Evolutionary conservation across 306 rosid genomes (phyloP).

Genomic region (Trifolium fragiferum): DNA sequence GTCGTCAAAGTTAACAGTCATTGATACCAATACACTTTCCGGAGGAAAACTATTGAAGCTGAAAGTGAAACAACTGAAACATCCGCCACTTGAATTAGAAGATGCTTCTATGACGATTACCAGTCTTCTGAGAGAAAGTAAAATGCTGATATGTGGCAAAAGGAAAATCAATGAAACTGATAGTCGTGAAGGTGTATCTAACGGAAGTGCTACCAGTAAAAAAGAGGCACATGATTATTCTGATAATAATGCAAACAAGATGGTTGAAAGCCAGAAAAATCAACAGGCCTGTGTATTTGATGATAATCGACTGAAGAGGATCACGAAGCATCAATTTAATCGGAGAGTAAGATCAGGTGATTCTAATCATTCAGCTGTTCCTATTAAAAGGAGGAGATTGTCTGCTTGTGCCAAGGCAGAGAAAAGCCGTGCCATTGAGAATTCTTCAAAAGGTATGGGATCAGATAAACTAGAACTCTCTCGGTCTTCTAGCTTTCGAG

Average conservation of each 20-base stretch:
- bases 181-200: constrained; percentile 27
- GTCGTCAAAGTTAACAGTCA: constrained; percentile 52
- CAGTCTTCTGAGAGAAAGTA: constrained; percentile 46
- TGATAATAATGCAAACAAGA: constrained; percentile 46
- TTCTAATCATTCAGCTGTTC: constrained; percentile 53
- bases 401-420: constrained; percentile 63
- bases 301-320: constrained; percentile 49
- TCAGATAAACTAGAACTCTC: constrained; percentile 42
- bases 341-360: constrained; percentile 56
- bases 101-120: constrained; percentile 43
- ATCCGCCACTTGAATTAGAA: constrained; percentile 46
- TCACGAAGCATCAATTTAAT: constrained; percentile 48
- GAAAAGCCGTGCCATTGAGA: constrained; percentile 45
- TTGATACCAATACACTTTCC: constrained; percentile 61
- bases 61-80: constrained; percentile 57
- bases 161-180: constrained; percentile 36
- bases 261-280: constrained; percentile 40
- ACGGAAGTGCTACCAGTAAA: constrained; percentile 36
- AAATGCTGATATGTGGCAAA: constrained; percentile 32
- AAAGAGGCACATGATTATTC: constrained; percentile 32
- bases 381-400: constrained; percentile 62
- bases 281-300: constrained; percentile 36
- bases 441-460: constrained; percentile 46
- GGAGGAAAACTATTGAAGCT: constrained; percentile 55
- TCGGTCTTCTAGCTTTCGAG: constrained; percentile 42